Evolutionary conservation across 1,139 yeast genomes (phyloP), one percentile per base, ranked within the genome.

Genomic region (Kodamaea sp.): DNA sequence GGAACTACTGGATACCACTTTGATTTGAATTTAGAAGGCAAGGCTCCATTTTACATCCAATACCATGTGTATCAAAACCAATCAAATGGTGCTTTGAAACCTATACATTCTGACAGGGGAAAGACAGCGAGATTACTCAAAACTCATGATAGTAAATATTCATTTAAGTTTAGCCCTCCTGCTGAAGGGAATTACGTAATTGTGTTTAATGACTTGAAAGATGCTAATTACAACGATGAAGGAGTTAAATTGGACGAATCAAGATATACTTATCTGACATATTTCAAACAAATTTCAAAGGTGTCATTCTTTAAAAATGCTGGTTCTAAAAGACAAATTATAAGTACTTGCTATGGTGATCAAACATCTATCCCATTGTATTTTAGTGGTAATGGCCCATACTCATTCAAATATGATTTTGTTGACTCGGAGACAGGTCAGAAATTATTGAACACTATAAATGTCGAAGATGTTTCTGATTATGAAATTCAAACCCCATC

Each of bases 1-100:
- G 98, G 98, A 1, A 87, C 90, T 38, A 81, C 88, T 7, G 98
- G 97, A 0, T 78, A 72, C 49, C 65, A 67, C 22, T 79, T 88
- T 42, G 75, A 76, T 34, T 89, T 90, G 47, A 82, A 78, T 34
- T 72, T 86, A 37, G 64, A 75, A 5, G 98, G 98, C 10, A 75
- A 80, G 24, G 84, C 96, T 1, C 97, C 97, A 3, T 92, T 84
- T 62, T 73, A 72, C 34, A 71, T 89, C 10, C 73, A 71, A 31
- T 81, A 82, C 45, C 72, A 75, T 32, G 80, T 84, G 6, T 85
- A 77, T 53, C 76, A 78, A 40, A 68, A 58, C 46, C 55, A 45
- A 46, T 55, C 55, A 34, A 63, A 54, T 29, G 71, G 72, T 0
- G 36, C 46, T 2, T 46, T 70, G 24, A 56, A 51, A 34, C 71